Evolutionary conservation across 2,329 filamentous ascomycete species (phyloP), one percentile per base, ranked within the genome.

Genomic region (Hypocrella siamensis): DNA sequence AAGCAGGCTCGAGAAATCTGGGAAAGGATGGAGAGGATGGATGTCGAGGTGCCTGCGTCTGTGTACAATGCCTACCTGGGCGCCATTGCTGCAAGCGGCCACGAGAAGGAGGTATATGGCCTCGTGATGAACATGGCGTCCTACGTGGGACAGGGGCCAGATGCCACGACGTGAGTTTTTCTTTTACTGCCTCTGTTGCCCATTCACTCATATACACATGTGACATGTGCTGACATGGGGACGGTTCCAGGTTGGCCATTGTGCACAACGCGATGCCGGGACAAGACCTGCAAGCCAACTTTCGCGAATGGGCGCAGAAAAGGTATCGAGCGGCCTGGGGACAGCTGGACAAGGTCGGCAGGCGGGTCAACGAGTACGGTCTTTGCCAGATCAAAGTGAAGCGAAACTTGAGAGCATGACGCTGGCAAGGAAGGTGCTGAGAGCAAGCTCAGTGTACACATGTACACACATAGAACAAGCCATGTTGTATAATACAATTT

Each of bases 11-110:
- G 71, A 15, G 61, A 70, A 30, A 72, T 88, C 6, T 92, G 81
- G 82, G 59, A 60, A 16, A 74, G 72, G 53, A 65, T 90, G 35
- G 65, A 67, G 43, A 63, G 64, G 34, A 77, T 92, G 65, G 83
- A 90, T 19, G 67, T 96, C 32, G 77, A 83, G 26, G 65, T 93
- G 17, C 79, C 84, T 24, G 66, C 69, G 16, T 53, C 65, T 3
- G 70, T 96, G 10, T 88, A 82, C 54, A 71, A 71, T 15, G 74
- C 77, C 2, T 96, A 93, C 49, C 62, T 80, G 30, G 79, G 75
- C 7, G 81, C 81, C 1, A 53, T 93, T 34, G 81, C 79, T 1
- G 75, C 75, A 3, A 79, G 83, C 40, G 76, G 74, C 17, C 65
- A 77, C 31, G 64, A 82, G 29, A 70, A 81, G 15, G 74, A 79